Evolutionary conservation across 352 stramenopile genomes (phyloP), one percentile per base, ranked within the genome.

Genomic region (Pythium aristosporum): DNA sequence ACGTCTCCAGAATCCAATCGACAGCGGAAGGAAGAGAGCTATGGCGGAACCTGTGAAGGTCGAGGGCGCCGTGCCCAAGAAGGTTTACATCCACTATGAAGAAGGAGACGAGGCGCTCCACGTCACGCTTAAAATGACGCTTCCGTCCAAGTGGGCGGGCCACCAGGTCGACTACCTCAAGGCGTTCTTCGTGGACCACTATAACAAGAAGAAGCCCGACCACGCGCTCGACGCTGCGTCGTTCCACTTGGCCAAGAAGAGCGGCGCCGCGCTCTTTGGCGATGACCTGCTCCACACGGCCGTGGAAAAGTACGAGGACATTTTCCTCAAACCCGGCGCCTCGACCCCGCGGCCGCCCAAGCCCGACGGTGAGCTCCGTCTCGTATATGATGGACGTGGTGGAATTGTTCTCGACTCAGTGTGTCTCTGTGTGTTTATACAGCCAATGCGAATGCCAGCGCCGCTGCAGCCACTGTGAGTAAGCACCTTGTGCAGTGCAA

Each of bases 161-260:
- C 81, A 92, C 67, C 85, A 79, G 11, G 76, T 92, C 23, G 86
- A 93, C 61, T 90, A 91, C 71, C 76, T 95, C 32, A 92, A 92
- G 68, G 71, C 88, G 85, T 95, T 96, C 70, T 96, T 96, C 57
- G 84, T 94, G 44, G 87, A 96, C 71, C 80, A 92, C 62, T 96
- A 96, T 73, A 96, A 96, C 69, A 90, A 82, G 47, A 95, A 95
- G 72, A 91, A 93, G 64, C 77, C 86, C 10, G 76, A 92, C 3
- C 80, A 92, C 41, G 63, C 61, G 55, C 67, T 95, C 39, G 73
- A 88, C 15, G 73, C 66, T 5, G 67, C 53, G 1, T 61, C 74
- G 46, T 79, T 87, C 61, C 84, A 94, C 58, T 66, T 96, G 57
- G 86, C 94, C 62, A 86, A 87, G 70, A 88, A 88, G 67, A 62